Base-by-base conservation (phyloP, 2,329 filamentous ascomycete genomes). In the Lasiodiplodia citricola region DNA sequence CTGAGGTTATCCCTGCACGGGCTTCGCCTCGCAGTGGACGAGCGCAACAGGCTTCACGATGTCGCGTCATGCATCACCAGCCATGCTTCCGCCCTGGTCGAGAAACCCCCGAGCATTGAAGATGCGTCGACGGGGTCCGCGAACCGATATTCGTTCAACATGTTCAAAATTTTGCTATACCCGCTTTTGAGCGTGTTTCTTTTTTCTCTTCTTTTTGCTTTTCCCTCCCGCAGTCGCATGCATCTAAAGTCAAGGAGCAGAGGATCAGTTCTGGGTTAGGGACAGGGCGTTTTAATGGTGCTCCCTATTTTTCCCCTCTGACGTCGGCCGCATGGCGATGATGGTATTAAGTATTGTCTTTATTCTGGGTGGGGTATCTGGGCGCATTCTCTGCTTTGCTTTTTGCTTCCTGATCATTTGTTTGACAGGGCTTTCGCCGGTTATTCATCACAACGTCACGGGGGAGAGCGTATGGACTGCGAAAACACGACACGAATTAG, bases 101-200 rank as follows among this genome's bases (percentile, higher is more conserved):
- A 52, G n/a, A 52, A 41, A 52, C 65, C 56, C 65, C 55, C 65
- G 65, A 67, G 65, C 41, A 67, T 50, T 67, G 65, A 60, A 31
- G 31, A 58, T 60, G 65, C 65, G 41, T 35, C 25, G 65, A 67
- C 65, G 65, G 65, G 56, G 65, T 64, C 28, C 23, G 52, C 55
- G 51, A 35, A 54, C 54, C 58, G 65, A 44, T 60, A 62, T 63
- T 50, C 66, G 57, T 68, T 68, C 57, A 47, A 41, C 54, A 47
- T 68, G 55, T 57, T 58, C 56, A 51, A 47, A 68, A 62, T 68
- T 68, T 68, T 62, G 56, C 56, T 68, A 68, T 68, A 68, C 66
- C 66, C 66, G 66, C 57, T 68, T 68, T 52, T 68, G 47, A 68
- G 66, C 66, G 66, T 68, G 50, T 51, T 56, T 66, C 47, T 56